Percentiles rank a stretch among this genome's conserved stretches.
Evolutionary conservation across 352 stramenopile genomes (phyloP).

Genomic region (Saprolegnia parasitica): DNA sequence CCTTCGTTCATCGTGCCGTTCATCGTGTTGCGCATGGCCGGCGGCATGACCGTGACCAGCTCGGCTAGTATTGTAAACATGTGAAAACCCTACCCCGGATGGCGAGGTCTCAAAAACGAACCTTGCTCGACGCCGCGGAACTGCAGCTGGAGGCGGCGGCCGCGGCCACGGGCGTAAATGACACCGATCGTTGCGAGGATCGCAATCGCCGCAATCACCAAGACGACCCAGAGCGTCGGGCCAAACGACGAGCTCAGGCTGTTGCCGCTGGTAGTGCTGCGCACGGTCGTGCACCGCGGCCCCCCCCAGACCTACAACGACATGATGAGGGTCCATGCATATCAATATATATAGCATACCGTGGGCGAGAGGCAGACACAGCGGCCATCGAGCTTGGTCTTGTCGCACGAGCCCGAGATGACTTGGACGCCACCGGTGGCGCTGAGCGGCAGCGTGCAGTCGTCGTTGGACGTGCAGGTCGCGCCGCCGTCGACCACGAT

Average conservation of each 20-base stretch:
- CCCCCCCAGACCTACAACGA: constrained; percentile 32
- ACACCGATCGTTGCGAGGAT: constrained; percentile 9
- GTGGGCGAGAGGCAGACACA: constrained; percentile 43
- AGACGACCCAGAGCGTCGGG: constrained; percentile 10
- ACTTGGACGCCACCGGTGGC: constrained; percentile 39
- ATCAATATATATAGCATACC: not conserved
- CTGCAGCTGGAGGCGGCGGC: constrained; percentile 10
- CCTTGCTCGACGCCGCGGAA: constrained; percentile 15
- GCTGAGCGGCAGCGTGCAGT: constrained; percentile 56
- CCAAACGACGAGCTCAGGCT: constrained; percentile 10
- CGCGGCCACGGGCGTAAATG: constrained; percentile 16
- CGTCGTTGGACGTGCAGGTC: constrained; percentile 42
- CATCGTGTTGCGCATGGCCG: constrained; percentile 9
- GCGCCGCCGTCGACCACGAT: constrained; percentile 54
- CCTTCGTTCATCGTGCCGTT: constrained; percentile 2
- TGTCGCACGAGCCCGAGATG: constrained; percentile 53
- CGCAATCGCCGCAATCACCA: constrained; percentile 17
- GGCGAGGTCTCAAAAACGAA: not conserved
- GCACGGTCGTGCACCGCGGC: constrained; percentile 33
- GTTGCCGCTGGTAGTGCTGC: not conserved
- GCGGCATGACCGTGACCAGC: not conserved
- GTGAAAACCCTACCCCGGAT: too few species aligned
- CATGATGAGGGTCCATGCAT: not conserved
- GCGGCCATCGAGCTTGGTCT: constrained; percentile 24
- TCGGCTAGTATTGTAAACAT: too few species aligned